Evolutionary conservation across 352 stramenopile species (phyloP).

Genomic region (Pythium plurisporium): DNA sequence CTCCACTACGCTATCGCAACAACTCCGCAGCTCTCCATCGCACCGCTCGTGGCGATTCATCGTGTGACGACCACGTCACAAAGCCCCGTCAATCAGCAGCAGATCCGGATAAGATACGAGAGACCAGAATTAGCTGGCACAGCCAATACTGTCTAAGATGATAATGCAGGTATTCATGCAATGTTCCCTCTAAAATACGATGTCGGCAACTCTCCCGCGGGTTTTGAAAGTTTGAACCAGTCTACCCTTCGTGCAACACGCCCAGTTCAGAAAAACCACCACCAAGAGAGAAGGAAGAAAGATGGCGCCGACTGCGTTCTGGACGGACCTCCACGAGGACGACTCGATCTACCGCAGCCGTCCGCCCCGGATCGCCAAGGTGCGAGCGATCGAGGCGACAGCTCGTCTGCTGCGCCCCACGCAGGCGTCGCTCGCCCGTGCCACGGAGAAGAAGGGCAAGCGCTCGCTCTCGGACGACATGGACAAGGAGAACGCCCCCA

Average conservation of each 20-base stretch:
- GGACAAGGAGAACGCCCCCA: slow-evolving; percentile 25
- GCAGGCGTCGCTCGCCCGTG: slow-evolving; percentile 42
- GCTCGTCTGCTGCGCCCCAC: slow-evolving; percentile 62
- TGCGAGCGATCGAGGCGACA: slow-evolving; percentile 49
- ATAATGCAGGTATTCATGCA: neutral
- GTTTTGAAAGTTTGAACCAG: slow-evolving; percentile 39
- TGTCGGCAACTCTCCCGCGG: neutral
- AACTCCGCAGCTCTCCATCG: too few relatives aligned
- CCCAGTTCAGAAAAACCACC: neutral
- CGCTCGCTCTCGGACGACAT: slow-evolving; percentile 34
- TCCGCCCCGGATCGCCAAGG: slow-evolving; percentile 40
- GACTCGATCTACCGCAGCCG: slow-evolving; percentile 43
- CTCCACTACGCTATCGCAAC: too few relatives aligned
- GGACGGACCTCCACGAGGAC: slow-evolving; percentile 26
- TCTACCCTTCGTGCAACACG: slow-evolving; percentile 1
- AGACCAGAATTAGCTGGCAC: neutral
- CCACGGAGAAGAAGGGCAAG: slow-evolving; percentile 46
- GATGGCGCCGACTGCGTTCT: slow-evolving; percentile 30
- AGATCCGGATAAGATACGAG: slow-evolving; percentile 1
- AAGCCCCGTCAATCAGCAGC: too few relatives aligned
- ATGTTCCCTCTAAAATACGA: neutral
- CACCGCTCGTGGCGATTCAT: slow-evolving; percentile 25
- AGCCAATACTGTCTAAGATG: neutral
- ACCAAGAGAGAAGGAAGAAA: too few relatives aligned
- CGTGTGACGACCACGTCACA: too few relatives aligned